A percentile compares a stretch with the other conserved stretches of the same genome.
These are phyloP conservation scores for Cyathus striatus DNA, from an alignment of 768 basidiomycete species.

Conservation along the genomic window DNA sequence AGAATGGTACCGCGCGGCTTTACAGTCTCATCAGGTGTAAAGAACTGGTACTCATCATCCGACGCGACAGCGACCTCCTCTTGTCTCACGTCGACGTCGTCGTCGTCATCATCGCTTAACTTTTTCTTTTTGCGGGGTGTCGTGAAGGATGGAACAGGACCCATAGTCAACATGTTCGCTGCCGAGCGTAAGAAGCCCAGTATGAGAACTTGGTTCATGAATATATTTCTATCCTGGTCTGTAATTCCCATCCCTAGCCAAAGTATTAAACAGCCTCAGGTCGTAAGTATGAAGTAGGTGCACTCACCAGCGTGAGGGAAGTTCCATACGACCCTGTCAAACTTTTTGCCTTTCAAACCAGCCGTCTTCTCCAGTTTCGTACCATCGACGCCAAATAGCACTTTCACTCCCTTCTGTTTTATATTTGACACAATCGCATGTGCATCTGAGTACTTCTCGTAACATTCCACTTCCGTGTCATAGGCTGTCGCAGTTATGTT, in stretches of 20 bases:
- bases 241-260: conserved; percentile 77
- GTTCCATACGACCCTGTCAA: conserved; percentile 88
- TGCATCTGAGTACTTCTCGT: conserved; percentile 78
- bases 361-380: conserved; percentile 60
- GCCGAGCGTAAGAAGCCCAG: conserved; percentile 79
- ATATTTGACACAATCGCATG: conserved; percentile 50
- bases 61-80: conserved; percentile 22
- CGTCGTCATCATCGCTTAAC: conserved; percentile 42
- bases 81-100: conserved; percentile 22
- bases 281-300: neutral
- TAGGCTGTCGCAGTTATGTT: conserved; percentile 84
- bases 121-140: conserved; percentile 38
- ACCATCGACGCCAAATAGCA: conserved; percentile 85
- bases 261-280: neutral
- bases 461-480: conserved; percentile 74
- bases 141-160: conserved; percentile 42
- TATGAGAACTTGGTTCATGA: conserved; percentile 81
- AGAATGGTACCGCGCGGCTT: conserved; percentile 66
- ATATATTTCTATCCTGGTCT: conserved; percentile 90
- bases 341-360: conserved; percentile 53
- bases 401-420: conserved; percentile 53
- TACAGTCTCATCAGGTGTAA: conserved; percentile 9
- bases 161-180: conserved; percentile 51
- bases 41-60: conserved; percentile 13
- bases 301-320: conserved; percentile 92